phyloP scores from a whole-genome alignment of 1,284 basidiomycete species.

The Ceratobasidium sp. region DNA sequence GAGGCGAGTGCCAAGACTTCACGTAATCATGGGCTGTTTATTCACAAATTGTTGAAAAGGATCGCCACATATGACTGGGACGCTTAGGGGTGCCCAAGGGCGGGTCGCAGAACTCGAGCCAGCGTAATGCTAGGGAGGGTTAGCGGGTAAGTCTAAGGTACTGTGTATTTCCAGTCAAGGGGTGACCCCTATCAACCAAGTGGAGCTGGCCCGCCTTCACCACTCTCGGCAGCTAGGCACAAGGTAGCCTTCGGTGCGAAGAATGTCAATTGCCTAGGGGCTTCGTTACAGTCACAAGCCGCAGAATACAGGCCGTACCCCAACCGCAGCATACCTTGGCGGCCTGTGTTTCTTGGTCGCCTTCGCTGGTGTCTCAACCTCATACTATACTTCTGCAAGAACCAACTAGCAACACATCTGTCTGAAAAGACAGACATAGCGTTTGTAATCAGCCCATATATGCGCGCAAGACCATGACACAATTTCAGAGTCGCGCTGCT shows the following conservation, averaged over 20 bases:
- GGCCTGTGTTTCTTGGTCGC: not conserved
- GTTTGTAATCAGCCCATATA: no score
- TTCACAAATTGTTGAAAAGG: not conserved
- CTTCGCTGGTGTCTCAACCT: no score
- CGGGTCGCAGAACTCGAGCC: not conserved
- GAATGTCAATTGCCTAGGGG: no score
- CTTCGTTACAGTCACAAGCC: no score
- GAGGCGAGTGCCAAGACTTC: constrained; percentile 26
- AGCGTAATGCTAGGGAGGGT: not conserved
- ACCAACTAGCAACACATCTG: no score
- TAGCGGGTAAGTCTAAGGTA: not conserved
- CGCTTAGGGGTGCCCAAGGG: not conserved
- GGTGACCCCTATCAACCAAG: constrained; percentile 16
- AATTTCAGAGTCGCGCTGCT: no score
- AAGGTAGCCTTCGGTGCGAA: no score
- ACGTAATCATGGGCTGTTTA: constrained; percentile 24
- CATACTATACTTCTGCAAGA: no score
- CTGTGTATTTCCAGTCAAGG: constrained; percentile 9
- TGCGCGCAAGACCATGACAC: no score
- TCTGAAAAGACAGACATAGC: no score
- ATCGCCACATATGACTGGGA: no score
- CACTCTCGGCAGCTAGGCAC: not conserved
- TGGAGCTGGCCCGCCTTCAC: not conserved
- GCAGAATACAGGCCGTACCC: no score
- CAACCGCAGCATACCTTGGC: not conserved